phyloP scores from a whole-genome alignment of 257 asterid genomes.

The Petrea volubilis region DNA sequence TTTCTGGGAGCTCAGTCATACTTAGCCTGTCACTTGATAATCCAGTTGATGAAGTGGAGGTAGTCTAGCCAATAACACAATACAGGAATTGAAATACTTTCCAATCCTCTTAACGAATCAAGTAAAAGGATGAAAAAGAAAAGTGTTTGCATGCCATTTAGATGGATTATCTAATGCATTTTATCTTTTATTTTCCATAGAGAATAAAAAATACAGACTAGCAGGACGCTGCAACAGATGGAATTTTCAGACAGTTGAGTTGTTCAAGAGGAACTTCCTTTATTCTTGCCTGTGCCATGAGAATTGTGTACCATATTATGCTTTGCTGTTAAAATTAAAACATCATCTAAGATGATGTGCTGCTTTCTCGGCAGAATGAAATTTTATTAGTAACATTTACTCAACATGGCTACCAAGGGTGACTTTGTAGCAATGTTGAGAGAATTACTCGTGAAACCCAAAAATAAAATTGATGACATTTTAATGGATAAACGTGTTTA shows the following conservation, averaged over 20 bases:
- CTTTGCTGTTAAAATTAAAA: neutral
- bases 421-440: neutral
- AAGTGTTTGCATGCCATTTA: neutral
- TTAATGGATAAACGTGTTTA: neutral
- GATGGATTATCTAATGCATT: constrained; percentile 2
- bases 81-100: neutral
- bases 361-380: neutral
- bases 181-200: neutral
- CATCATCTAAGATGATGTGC: neutral
- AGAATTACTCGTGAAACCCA: neutral
- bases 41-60: neutral
- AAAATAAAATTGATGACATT: constrained; percentile 1
- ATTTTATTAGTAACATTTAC: neutral
- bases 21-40: neutral
- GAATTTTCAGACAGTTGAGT: neutral
- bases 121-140: neutral
- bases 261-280: neutral
- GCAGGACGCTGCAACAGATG: constrained; percentile 10
- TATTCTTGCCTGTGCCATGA: neutral
- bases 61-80: neutral
- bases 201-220: neutral
- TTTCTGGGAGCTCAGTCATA: neutral
- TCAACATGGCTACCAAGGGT: neutral
- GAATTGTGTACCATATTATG: neutral
- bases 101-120: neutral